Conservation (phyloP, 805 yeast genomes). For the Teunomyces pallodes region DNA sequence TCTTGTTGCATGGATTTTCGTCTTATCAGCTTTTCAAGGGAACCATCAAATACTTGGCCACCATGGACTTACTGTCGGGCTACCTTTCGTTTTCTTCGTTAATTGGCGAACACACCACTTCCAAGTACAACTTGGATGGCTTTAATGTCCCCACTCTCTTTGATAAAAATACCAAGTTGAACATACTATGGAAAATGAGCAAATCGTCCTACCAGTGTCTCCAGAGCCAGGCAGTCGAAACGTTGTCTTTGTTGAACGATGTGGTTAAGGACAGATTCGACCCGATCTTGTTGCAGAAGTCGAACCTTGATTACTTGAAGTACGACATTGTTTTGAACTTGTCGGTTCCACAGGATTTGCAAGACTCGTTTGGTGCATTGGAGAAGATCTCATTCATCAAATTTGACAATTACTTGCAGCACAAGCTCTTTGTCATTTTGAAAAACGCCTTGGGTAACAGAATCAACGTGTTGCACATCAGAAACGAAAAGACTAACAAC, state of each 20-base stretch:
- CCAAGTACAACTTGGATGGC: slow-evolving; percentile 52
- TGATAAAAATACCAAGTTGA: slow-evolving; percentile 73
- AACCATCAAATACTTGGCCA: slow-evolving; percentile 74
- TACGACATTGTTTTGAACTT: slow-evolving; percentile 65
- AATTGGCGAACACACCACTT: slow-evolving; percentile 42
- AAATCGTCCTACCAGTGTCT: slow-evolving; percentile 60
- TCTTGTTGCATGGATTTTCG: slow-evolving; percentile 82
- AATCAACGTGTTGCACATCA: slow-evolving; percentile 36
- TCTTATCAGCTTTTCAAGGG: slow-evolving; percentile 93
- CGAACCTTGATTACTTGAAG: slow-evolving; percentile 51
- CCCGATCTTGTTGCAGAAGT: slow-evolving; percentile 65
- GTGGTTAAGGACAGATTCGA: slow-evolving; percentile 82
- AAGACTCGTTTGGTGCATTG: slow-evolving; percentile 57
- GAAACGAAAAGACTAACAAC: slow-evolving; percentile 19
- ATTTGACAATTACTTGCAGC: slow-evolving; percentile 61
- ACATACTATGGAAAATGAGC: slow-evolving; percentile 80
- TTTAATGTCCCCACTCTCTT: slow-evolving; percentile 73
- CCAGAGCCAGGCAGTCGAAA: slow-evolving; percentile 63
- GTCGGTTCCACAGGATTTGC: slow-evolving; percentile 41
- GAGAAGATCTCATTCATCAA: slow-evolving; percentile 73
- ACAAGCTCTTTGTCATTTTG: slow-evolving; percentile 59
- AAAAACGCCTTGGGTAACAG: slow-evolving; percentile 56
- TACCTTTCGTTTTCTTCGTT: slow-evolving; percentile 65
- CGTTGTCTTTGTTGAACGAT: slow-evolving; percentile 70
- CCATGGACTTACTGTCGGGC: slow-evolving; percentile 68